Percentiles rank a stretch among this genome's conserved stretches.
Evolutionary conservation across 2,329 filamentous ascomycete species (phyloP).

Genomic region (Apiospora marii): DNA sequence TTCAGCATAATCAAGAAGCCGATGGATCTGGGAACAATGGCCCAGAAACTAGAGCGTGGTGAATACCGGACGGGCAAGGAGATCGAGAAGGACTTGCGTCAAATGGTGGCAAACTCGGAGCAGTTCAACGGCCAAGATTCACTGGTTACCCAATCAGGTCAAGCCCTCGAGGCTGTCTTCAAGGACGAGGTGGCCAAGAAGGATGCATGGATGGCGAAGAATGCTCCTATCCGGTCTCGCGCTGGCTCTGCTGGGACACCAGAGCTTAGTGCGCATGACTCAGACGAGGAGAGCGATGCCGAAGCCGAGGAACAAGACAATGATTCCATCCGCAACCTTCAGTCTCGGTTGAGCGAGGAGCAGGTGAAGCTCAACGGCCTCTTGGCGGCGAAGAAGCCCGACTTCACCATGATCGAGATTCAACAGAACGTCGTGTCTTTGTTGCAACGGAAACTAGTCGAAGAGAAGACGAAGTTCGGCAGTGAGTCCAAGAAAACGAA

Average conservation of each 20-base stretch:
- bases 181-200: conserved; percentile 80
- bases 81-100: conserved; percentile 81
- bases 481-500: conserved; percentile 67
- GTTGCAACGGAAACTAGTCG: conserved; percentile 76
- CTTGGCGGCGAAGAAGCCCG: conserved; percentile 57
- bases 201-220: conserved; percentile 79
- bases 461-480: conserved; percentile 72
- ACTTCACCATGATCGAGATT: conserved; percentile 61
- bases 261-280: conserved; percentile 72
- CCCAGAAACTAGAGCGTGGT: conserved; percentile 76
- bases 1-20: conserved; percentile 94
- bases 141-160: conserved; percentile 75
- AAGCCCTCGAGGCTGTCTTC: conserved; percentile 78
- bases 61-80: conserved; percentile 85
- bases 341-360: conserved; percentile 62
- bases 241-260: conserved; percentile 66
- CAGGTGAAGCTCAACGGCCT: conserved; percentile 64
- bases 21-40: conserved; percentile 91
- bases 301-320: conserved; percentile 57
- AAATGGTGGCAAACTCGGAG: conserved; percentile 90
- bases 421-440: conserved; percentile 69
- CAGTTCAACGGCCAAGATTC: conserved; percentile 85
- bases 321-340: conserved; percentile 61
- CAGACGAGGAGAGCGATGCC: conserved; percentile 75
- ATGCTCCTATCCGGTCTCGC: conserved; percentile 62